phyloP scores from a whole-genome alignment of 352 stramenopile species.

The Phytophthora hybrid region DNA sequence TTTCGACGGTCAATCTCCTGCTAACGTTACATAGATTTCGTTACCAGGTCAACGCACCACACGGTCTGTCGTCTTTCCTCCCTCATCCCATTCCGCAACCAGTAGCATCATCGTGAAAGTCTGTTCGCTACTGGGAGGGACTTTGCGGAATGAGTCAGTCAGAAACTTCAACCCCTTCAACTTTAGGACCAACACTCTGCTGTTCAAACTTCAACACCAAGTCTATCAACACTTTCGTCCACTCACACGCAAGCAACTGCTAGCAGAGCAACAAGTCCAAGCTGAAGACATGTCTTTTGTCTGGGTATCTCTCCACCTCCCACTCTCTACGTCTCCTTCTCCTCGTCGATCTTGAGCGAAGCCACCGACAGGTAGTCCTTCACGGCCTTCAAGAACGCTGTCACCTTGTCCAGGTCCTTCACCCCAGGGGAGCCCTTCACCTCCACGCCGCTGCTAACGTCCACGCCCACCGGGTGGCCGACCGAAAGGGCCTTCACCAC shows the following conservation, averaged over 20 bases:
- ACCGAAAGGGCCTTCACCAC: slow-evolving; percentile 90
- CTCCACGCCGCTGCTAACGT: slow-evolving; percentile 97
- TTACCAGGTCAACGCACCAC: neutral
- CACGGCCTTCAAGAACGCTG: slow-evolving; percentile 69
- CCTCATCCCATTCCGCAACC: neutral
- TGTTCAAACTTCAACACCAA: slow-evolving; percentile 19
- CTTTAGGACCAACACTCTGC: slow-evolving; percentile 30
- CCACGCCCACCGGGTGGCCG: slow-evolving; percentile 92
- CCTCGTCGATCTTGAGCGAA: slow-evolving; percentile 73
- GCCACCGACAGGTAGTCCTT: slow-evolving; percentile 69
- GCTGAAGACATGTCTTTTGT: slow-evolving; percentile 13
- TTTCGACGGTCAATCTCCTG: neutral
- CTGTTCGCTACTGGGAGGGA: neutral
- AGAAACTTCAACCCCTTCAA: slow-evolving; percentile 20
- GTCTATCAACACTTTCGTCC: slow-evolving; percentile 30
- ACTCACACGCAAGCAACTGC: neutral
- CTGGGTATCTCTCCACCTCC: neutral
- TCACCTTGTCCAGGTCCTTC: slow-evolving; percentile 71
- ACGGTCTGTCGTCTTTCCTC: neutral
- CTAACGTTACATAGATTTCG: neutral
- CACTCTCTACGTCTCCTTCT: slow-evolving; percentile 50
- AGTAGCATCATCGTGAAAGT: neutral
- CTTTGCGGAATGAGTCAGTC: neutral
- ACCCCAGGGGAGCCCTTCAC: slow-evolving; percentile 70
- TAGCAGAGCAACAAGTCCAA: slow-evolving; percentile 7